These are phyloP conservation scores for Penicillium sp. DNA, from an alignment of 2,329 filamentous ascomycete genomes.

Conservation along the genomic window DNA sequence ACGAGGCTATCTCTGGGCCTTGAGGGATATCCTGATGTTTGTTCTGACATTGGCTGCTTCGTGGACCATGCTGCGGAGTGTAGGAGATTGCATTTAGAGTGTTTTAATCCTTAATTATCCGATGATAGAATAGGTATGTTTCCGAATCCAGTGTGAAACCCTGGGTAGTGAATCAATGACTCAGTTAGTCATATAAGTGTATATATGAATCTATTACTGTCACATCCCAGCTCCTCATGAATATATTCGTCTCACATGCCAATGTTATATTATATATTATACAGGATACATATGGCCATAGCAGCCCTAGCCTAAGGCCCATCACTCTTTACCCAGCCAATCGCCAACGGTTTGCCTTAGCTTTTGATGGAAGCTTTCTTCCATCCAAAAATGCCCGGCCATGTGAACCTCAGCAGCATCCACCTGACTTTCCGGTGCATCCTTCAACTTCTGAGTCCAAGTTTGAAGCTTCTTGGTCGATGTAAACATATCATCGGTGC, in stretches of 20 bases:
- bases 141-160: background rate
- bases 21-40: background rate
- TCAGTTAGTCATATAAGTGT: too few relatives aligned
- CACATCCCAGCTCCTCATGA: background rate
- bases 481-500: conserved; percentile 71
- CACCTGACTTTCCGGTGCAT: conserved; percentile 45
- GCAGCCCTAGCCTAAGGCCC: background rate
- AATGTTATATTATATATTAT: background rate
- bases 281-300: background rate
- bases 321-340: conserved; percentile 33
- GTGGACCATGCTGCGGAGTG: background rate
- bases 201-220: background rate
- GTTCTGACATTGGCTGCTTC: background rate
- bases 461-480: conserved; percentile 59
- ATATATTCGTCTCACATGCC: background rate
- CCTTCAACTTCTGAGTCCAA: conserved; percentile 60
- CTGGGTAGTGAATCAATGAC: background rate
- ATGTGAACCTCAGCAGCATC: conserved; percentile 46
- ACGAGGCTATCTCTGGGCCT: background rate
- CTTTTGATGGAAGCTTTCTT: conserved; percentile 46
- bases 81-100: background rate
- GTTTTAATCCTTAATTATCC: background rate
- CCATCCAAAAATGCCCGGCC: conserved; percentile 63
- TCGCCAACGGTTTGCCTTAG: conserved; percentile 37
- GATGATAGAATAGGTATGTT: background rate